Percentiles rank a stretch among this genome's conserved stretches.
Conservation (phyloP, 2,329 filamentous ascomycete species). For the Clonostachys rhizophaga region DNA sequence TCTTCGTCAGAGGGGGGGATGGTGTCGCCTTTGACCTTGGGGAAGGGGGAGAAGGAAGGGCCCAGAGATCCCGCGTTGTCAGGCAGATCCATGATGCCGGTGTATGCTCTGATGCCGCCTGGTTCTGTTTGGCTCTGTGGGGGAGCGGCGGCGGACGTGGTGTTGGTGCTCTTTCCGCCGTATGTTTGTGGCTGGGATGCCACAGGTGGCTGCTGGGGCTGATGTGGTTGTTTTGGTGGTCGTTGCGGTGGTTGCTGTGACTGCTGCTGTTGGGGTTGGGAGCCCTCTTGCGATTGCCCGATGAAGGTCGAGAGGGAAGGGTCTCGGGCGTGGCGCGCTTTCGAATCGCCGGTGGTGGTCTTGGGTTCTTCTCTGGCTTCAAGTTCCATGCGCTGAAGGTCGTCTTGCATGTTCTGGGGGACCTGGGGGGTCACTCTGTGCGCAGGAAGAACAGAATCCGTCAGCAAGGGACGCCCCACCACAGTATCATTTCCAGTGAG, state of each 20-base stretch:
- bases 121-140: slow-evolving; percentile 23
- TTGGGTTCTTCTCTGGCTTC: slow-evolving; percentile 53
- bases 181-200: slow-evolving; percentile 12
- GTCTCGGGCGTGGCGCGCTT: slow-evolving; percentile 32
- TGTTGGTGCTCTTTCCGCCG: slow-evolving; percentile 18
- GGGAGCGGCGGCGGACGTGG: slow-evolving; percentile 5
- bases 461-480: slow-evolving; percentile 27
- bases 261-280: slow-evolving; percentile 2
- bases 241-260: slow-evolving; percentile 11
- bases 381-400: slow-evolving; percentile 84
- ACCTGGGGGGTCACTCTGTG: slow-evolving; percentile 89
- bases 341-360: slow-evolving; percentile 18
- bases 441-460: slow-evolving; percentile 18
- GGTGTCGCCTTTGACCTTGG: slow-evolving; percentile 79
- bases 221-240: slow-evolving; percentile 8
- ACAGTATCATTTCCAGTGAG: neutral
- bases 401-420: slow-evolving; percentile 93
- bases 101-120: slow-evolving; percentile 26
- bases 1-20: slow-evolving; percentile 93
- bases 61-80: slow-evolving; percentile 45
- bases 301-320: slow-evolving; percentile 33
- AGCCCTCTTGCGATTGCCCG: slow-evolving; percentile 3
- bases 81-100: slow-evolving; percentile 27
- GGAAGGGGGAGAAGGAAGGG: slow-evolving; percentile 88
- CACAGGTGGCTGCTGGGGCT: slow-evolving; percentile 17